Evolutionary conservation across 495 filamentous ascomycete genomes (phyloP), one percentile per base, ranked within the genome.

Genomic region (Coniosporium apollinis): DNA sequence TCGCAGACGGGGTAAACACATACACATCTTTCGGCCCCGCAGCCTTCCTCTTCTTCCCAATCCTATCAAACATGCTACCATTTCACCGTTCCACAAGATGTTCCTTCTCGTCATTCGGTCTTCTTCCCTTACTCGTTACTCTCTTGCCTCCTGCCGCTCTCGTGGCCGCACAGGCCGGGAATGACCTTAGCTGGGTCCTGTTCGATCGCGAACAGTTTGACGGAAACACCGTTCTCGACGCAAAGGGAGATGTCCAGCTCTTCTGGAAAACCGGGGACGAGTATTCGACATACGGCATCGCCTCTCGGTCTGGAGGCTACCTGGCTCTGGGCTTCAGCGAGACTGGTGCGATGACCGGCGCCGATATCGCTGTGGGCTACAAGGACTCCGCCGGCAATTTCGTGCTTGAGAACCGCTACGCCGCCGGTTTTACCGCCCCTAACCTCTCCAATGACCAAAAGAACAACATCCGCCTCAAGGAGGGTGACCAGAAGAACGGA

Each of bases 291-390:
- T 38, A 18, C 18, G 36, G 24, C 24, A 24, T 24, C 17, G 36
- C 36, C 18, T 38, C 36, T 30, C 36, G 26, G 22, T 38, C 36
- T 8, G 31, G 24, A 19, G 36, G 36, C 14, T 38, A 38, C 17
- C 36, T 38, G 7, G 36, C 36, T 15, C 36, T 38, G 13, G 36
- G 36, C 31, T 38, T 38, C 36, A 38, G 36, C 18, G 13, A 38
- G 21, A 38, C 36, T 5, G 36, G 36, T 30, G 36, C 36, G 24
- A 38, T 38, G 36, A 38, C 36, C 31, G 36, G 36, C 14, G 36
- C 17, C 36, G 36, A 38, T 18, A 38, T 38, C 13, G 36, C 36
- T 19, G 36, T 38, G 22, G 36, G 36, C 19, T 38, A 30, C 34
- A 32, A 17, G 10, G 36, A 20, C 26, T 9, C 29, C 5, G 22